phyloP scores from a whole-genome alignment of 768 basidiomycete species.

The Candolleomyces aberdarensis region DNA sequence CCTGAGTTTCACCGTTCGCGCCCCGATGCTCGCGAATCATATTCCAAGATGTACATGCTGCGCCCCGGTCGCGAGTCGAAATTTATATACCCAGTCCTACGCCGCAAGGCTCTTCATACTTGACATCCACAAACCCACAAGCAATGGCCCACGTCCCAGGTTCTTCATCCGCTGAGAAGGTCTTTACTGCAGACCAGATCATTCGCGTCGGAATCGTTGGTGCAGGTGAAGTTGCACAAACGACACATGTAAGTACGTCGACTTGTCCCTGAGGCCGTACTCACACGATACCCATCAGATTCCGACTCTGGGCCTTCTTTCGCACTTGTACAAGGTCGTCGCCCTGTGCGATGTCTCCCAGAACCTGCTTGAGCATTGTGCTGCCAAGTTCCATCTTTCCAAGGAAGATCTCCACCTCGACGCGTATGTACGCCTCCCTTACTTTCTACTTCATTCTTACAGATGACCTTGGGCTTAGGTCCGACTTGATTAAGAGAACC shows the following conservation, averaged over 20 bases:
- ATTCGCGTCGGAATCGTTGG: background rate
- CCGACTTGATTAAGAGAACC: background rate
- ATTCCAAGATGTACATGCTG: background rate
- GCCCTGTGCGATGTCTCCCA: background rate
- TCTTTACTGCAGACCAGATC: background rate
- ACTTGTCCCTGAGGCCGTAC: background rate
- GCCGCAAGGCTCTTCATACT: too few species aligned
- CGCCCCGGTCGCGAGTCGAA: background rate
- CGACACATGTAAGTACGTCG: background rate
- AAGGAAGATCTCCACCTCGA: background rate
- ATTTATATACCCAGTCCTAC: background rate
- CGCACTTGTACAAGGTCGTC: background rate
- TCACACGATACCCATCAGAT: background rate
- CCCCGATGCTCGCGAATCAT: too few species aligned
- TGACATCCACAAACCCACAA: background rate
- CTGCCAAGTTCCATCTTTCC: background rate
- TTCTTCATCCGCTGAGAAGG: background rate
- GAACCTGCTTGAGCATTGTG: background rate
- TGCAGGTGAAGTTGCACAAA: slow-evolving; percentile 1
- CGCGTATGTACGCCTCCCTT: background rate
- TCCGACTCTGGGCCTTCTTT: slow-evolving; percentile 2
- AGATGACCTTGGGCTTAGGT: background rate
- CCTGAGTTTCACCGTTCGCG: too few species aligned
- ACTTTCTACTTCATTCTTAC: background rate
- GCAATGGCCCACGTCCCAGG: background rate